Evolutionary conservation across 2,329 filamentous ascomycete species (phyloP), one percentile per base, ranked within the genome.

Genomic region (Fusarium zealandicum): DNA sequence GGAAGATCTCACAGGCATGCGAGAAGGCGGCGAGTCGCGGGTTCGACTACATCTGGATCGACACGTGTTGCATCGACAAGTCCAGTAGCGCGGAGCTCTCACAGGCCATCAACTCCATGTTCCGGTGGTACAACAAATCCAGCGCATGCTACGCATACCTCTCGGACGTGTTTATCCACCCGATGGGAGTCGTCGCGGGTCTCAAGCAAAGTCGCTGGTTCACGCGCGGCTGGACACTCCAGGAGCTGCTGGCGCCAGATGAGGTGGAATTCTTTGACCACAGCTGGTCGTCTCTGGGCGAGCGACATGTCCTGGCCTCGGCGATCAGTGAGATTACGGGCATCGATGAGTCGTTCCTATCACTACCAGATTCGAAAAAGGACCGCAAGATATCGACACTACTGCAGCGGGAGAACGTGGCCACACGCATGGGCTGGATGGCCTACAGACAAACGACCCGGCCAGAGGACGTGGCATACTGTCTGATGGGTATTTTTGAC

Each of bases 351-450:
- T 47, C 51, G 2, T 52, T 65, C 17, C 37, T 68, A 17, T 33
- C 49, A 18, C 58, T 32, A 10, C 57, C 59, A 2, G 64, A 66
- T n/a, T 20, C 38, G 17, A 58, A 60, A 18, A 65, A 57, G 47
- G 42, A 49, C 33, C 59, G 52, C 30, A 62, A 46, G 36, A 63
- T 65, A 46, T 42, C 54, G 35, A 51, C 39, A 35, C 40, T 65
- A 22, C 44, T 68, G 18, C 53, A 63, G 37, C 56, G 58, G 46
- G 65, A 67, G 54, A 68, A 64, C 49, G 49, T 68, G 40, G 71
- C 73, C 13, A 54, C 64, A 35, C 62, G 69, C 40, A 74, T 75
- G 72, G 66, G 67, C 14, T 76, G 72, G 73, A 71, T 70, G n/a
- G 59, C 71, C 6, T 48, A 58, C 14, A 64, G 73, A 13, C 47